These are phyloP conservation scores for Rubroshorea leprosula DNA, from an alignment of 345 rosid species.

Conservation along the genomic window DNA sequence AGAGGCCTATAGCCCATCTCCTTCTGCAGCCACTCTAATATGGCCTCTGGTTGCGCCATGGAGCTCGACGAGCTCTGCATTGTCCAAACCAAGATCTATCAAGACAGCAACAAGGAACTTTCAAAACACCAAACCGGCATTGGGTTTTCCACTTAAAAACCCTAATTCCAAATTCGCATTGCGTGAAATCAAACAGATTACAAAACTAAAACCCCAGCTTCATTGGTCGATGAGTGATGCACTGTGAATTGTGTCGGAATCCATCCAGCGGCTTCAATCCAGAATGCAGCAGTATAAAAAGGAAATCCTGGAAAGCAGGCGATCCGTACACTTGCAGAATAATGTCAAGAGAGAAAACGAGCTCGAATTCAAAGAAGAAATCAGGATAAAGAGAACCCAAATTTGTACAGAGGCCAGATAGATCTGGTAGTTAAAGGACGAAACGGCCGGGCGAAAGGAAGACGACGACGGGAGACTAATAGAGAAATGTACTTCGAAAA, in stretches of 20 bases:
- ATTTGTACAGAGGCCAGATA: not conserved
- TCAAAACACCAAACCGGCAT: not conserved
- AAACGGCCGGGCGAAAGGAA: slow-evolving; percentile 13
- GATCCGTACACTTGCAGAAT: slow-evolving; percentile 3
- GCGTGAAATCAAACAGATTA: not conserved
- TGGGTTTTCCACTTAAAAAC: not conserved
- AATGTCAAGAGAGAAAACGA: too few species aligned
- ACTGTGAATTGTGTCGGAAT: not conserved
- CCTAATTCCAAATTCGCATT: not conserved
- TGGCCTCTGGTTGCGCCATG: slow-evolving; percentile 62
- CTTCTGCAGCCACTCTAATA: slow-evolving; percentile 76
- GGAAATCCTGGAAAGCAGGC: too few species aligned
- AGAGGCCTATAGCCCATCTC: slow-evolving; percentile 84
- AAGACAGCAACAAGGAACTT: not conserved
- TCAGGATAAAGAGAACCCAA: not conserved
- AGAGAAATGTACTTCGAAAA: not conserved
- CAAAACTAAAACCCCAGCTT: not conserved
- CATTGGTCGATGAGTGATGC: not conserved
- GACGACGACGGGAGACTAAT: slow-evolving; percentile 1
- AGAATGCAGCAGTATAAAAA: too few species aligned
- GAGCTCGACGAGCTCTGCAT: slow-evolving; percentile 42
- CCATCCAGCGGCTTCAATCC: too few species aligned
- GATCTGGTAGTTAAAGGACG: slow-evolving; percentile 15
- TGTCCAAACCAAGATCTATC: not conserved
- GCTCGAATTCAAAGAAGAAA: not conserved